Percentiles rank a stretch among this genome's conserved stretches.
Evolutionary conservation across 345 rosid genomes (phyloP).

Genomic region (Sisymbrium altissimum): DNA sequence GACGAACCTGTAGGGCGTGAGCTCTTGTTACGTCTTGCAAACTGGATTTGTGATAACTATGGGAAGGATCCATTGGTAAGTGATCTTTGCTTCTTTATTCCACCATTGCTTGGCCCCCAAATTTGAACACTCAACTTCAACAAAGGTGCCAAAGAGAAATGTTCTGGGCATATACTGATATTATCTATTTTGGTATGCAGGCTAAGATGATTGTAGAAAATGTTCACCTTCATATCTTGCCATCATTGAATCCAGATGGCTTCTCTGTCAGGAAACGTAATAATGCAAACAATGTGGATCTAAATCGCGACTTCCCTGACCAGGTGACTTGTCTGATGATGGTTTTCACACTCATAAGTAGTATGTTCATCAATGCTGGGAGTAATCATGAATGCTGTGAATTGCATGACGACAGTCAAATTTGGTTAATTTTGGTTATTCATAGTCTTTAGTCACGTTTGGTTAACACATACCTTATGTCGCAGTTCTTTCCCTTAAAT

Average conservation of each 20-base stretch:
- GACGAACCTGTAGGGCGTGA: conserved; percentile 98
- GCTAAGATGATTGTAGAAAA: conserved; percentile 71
- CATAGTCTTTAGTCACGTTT: neutral
- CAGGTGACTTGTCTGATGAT: conserved; percentile 53
- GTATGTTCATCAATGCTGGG: neutral
- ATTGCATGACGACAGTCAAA: neutral
- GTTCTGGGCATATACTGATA: neutral
- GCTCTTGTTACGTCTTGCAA: conserved; percentile 69
- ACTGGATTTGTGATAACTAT: conserved; percentile 92
- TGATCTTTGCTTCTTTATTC: neutral
- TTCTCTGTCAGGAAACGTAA: conserved; percentile 64
- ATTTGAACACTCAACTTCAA: neutral
- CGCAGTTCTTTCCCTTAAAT: conserved; percentile 73
- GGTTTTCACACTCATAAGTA: conserved; percentile 23
- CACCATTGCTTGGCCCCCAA: neutral
- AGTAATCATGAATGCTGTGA: conserved; percentile 4
- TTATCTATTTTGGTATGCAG: conserved; percentile 36
- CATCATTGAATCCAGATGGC: conserved; percentile 97
- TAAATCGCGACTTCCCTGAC: conserved; percentile 96
- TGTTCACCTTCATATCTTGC: conserved; percentile 89
- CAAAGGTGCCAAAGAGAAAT: neutral
- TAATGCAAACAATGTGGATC: conserved; percentile 82
- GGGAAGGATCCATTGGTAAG: conserved; percentile 70
- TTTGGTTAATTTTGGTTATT: neutral
- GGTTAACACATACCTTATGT: conserved; percentile 10